Base-by-base conservation (phyloP, 495 filamentous ascomycete genomes). In the Penicillium turbatum region DNA sequence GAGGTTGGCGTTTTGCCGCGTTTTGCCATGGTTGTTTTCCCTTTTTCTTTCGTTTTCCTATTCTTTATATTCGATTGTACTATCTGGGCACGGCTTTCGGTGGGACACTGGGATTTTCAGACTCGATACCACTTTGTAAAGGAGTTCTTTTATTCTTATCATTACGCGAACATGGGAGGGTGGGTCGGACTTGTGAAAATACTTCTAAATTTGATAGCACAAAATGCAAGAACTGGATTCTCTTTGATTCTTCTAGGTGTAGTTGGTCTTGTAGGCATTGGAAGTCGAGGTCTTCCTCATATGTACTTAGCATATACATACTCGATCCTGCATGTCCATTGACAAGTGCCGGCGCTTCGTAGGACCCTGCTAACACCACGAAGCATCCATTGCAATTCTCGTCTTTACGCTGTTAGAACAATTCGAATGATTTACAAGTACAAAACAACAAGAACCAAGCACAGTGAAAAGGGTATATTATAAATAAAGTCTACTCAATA, bases 121-220 rank as follows among this genome's bases (percentile, higher is more conserved):
- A 72, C 60, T 73, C 66, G 71, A 74, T 74, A 74, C 71, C 71
- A 74, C 69, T 70, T 63, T 71, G 63, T 66, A 71, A 56, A 70
- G 69, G 71, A 62, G 69, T 69, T 61, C 10, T 57, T 40, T 47
- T 38, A 51, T 30, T 32, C 51, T 41, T 37, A 46, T 38, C 40
- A 43, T 8, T 26, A 42, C 35, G 54, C 36, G 44, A 15, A 45
- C 39, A 42, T 46, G 42, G 46, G 42, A 55, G 43, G 31, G 39
- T 48, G 39, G 30, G 19, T 15, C 51, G 42, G 40, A 10, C 43
- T 34, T 19, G 56, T 60, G 63, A 56, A 66, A 65, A 66, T 66
- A 58, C 39, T 51, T 52, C 12, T n/a, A 30, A 44, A 42, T 46
- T 42, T 53, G 56, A 24, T 42, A 42, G 34, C 34, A 53, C 50